These are phyloP conservation scores for Urochloa ruziziensis DNA, from an alignment of 176 grass and related monocot genomes.

Conservation along the genomic window DNA sequence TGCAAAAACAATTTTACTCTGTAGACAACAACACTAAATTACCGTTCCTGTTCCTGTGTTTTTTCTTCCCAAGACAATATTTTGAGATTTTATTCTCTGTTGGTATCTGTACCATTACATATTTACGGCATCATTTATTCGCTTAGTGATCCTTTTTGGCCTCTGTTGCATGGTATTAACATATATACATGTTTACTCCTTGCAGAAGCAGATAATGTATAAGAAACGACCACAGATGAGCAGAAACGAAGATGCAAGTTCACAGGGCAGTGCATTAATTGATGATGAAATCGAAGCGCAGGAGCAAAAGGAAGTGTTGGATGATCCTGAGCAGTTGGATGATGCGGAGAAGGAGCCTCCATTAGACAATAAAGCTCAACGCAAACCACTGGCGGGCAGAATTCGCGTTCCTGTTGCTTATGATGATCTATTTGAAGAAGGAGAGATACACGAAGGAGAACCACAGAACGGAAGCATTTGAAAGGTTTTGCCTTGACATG, in stretches of 20 bases:
- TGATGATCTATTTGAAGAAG: conserved; percentile 90
- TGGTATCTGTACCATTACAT: background rate
- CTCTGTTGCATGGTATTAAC: conserved; percentile 13
- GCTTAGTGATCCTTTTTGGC: background rate
- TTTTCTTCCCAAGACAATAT: background rate
- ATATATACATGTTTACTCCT: conserved; percentile 27
- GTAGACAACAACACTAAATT: background rate
- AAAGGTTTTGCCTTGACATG: background rate
- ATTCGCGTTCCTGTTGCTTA: conserved; percentile 82
- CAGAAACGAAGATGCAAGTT: conserved; percentile 59
- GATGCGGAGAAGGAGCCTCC: conserved; percentile 27
- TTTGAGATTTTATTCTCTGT: background rate
- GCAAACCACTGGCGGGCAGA: conserved; percentile 64
- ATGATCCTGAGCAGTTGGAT: conserved; percentile 46
- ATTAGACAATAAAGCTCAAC: conserved; percentile 34
- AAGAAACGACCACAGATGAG: conserved; percentile 41
- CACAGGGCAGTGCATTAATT: conserved; percentile 51
- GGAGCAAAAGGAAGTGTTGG: conserved; percentile 35
- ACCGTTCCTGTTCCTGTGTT: background rate
- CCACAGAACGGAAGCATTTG: conserved; percentile 26
- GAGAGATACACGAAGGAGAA: conserved; percentile 67
- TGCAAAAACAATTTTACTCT: background rate
- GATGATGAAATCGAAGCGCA: conserved; percentile 42
- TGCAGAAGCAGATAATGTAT: conserved; percentile 84
- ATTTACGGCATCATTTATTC: background rate